Base-by-base conservation (phyloP, 176 grass and related monocot species). In the Triticum timopheevii region DNA sequence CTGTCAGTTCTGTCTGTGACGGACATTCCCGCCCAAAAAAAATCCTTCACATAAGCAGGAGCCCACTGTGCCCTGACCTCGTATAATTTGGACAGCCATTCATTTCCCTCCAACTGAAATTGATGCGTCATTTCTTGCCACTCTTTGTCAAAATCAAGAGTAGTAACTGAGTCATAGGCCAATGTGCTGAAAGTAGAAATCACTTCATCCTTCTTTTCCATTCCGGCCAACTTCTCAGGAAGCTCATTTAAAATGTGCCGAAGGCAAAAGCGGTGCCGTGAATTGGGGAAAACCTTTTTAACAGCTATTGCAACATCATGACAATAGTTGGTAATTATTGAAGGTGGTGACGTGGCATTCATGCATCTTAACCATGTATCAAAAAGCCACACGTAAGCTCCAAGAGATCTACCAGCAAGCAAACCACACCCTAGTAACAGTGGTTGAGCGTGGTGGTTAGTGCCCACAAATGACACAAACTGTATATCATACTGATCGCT, bases 11-110 rank as follows among this genome's bases (percentile, higher is more conserved):
- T 90, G 64, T 91, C 91, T 56, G 91, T 85, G 61, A 87, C 67
- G 36, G 91, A 93, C 91, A 96, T 90, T 78, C 89, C 91, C 66
- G 91, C 94, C 94, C 89, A 92, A 93, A 96, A 93, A 12, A 52
- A 89, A 77, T 96, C 91, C 80, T 93, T 96, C 27, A 96, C 78
- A 76, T 86, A 96, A 85, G 90, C 87, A 78, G 94, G 94, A 67
- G 80, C 91, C 94, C 94, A 93, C 50, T 93, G 87, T 16, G 7
- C 74, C 82, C 85, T 93, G 66, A 81, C 85, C 80, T 93, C 89
- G 52, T 92, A 93, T 56, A 96, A 85, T 81, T 80, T 87, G 56
- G 89, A 86, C 25, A 96, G 56, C 89, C 94, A 96, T 40, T 96
- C 94, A 81, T 93, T 96, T 70, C 62, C 80, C 62, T 91, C 87